phyloP scores from a whole-genome alignment of 1,284 basidiomycete species.

The Naganishia cerealis region DNA sequence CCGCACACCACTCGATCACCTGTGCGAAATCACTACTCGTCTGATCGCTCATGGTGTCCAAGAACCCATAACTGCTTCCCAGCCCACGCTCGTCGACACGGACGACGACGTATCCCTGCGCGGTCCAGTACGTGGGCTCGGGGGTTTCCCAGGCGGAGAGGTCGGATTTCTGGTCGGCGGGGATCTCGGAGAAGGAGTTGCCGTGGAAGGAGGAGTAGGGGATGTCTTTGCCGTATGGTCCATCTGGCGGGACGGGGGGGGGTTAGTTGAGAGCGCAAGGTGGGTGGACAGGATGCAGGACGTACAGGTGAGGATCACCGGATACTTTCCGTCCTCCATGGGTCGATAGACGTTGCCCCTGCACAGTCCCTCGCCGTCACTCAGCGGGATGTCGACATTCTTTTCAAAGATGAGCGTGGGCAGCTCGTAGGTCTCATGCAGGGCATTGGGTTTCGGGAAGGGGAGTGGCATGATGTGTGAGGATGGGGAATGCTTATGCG shows the following conservation, averaged over 20 bases:
- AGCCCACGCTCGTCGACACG: slow-evolving; percentile 49
- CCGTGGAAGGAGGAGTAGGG: slow-evolving; percentile 44
- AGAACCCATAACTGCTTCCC: slow-evolving; percentile 44
- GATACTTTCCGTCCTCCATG: slow-evolving; percentile 38
- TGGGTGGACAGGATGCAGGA: background rate
- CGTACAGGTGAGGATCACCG: slow-evolving; percentile 44
- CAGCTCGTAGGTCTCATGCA: slow-evolving; percentile 29
- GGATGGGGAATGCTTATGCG: background rate
- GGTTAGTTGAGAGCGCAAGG: background rate
- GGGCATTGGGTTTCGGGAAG: slow-evolving; percentile 32
- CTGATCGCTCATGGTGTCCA: slow-evolving; percentile 46
- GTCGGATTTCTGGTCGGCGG: slow-evolving; percentile 45
- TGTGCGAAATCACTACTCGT: slow-evolving; percentile 46
- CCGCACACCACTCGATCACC: slow-evolving; percentile 48
- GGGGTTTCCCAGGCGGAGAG: slow-evolving; percentile 49
- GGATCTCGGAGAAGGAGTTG: slow-evolving; percentile 42
- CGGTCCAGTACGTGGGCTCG: slow-evolving; percentile 47
- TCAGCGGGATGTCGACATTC: slow-evolving; percentile 47
- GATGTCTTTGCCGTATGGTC: slow-evolving; percentile 49
- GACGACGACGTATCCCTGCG: slow-evolving; percentile 47
- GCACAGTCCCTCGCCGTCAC: slow-evolving; percentile 40
- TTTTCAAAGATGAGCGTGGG: slow-evolving; percentile 37
- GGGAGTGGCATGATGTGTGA: slow-evolving; percentile 17
- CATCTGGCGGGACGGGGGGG: slow-evolving; percentile 24
- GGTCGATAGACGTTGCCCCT: slow-evolving; percentile 47